Evolutionary conservation across 2,329 filamentous ascomycete species (phyloP).

Genomic region (Tetracladium maxilliforme): DNA sequence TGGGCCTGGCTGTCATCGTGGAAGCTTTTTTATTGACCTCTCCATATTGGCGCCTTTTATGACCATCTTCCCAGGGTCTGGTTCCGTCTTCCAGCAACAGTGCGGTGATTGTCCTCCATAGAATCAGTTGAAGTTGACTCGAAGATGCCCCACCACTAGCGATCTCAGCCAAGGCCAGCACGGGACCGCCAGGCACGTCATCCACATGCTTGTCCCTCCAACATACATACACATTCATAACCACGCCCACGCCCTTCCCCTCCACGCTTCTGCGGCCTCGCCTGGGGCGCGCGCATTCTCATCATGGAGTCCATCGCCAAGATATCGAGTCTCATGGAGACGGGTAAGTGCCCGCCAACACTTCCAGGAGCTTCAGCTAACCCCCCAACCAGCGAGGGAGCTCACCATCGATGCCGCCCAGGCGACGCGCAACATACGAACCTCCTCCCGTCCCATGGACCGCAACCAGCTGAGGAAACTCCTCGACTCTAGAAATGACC

Average conservation of each 20-base stretch:
- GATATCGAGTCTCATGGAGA: constrained; percentile 89
- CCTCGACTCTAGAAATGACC: constrained; percentile 82
- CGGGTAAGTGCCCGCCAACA: constrained; percentile 42
- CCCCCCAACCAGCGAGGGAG: constrained; percentile 57
- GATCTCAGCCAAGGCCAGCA: no score
- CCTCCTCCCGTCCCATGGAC: constrained; percentile 51
- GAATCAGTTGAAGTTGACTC: no score
- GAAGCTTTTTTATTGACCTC: no score
- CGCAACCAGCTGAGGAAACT: constrained; percentile 85
- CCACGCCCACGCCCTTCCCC: neutral
- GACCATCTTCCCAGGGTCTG: no score
- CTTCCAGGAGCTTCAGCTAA: constrained; percentile 4
- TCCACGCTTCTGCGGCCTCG: neutral
- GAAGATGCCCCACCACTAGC: no score
- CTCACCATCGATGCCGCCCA: constrained; percentile 94
- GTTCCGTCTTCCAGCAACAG: no score
- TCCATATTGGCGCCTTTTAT: no score
- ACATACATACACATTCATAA: no score
- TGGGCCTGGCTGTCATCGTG: no score
- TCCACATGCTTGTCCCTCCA: no score
- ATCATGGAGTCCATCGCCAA: constrained; percentile 90
- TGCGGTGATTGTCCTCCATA: no score
- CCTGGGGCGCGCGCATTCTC: constrained; percentile 1
- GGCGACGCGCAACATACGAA: constrained; percentile 56
- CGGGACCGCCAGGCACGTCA: no score